Evolutionary conservation across 176 grass and related monocot genomes (phyloP).

Genomic region (Lolium multiflorum): DNA sequence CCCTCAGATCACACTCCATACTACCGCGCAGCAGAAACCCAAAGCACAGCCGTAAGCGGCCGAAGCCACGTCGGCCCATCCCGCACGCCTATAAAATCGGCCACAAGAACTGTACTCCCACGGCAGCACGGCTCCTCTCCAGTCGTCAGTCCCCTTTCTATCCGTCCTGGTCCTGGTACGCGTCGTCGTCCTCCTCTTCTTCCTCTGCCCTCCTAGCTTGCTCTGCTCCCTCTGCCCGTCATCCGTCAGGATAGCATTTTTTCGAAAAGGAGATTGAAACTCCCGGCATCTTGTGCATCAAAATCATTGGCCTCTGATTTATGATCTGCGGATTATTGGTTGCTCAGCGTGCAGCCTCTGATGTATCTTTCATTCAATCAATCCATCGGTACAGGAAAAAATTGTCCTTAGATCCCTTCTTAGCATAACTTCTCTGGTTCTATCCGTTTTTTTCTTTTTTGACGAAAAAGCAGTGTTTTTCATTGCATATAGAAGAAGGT

Average conservation of each 20-base stretch:
- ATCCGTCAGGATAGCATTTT: background rate
- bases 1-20: no score
- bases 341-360: background rate
- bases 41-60: conserved; percentile 16
- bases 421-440: background rate
- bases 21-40: background rate
- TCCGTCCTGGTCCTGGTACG: background rate
- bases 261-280: no score
- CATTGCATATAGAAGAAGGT: no score
- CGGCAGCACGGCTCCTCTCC: background rate
- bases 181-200: background rate
- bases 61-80: background rate
- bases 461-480: no score
- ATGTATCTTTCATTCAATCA: background rate
- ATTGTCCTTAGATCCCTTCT: background rate
- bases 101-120: no score
- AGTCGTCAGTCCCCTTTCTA: background rate
- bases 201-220: no score
- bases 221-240: background rate
- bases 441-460: no score
- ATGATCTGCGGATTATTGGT: background rate
- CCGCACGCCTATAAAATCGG: conserved; percentile 8
- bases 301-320: background rate
- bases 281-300: no score
- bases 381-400: no score